Conservation (phyloP, 495 filamentous ascomycete species). For the Penicillium canariense region DNA sequence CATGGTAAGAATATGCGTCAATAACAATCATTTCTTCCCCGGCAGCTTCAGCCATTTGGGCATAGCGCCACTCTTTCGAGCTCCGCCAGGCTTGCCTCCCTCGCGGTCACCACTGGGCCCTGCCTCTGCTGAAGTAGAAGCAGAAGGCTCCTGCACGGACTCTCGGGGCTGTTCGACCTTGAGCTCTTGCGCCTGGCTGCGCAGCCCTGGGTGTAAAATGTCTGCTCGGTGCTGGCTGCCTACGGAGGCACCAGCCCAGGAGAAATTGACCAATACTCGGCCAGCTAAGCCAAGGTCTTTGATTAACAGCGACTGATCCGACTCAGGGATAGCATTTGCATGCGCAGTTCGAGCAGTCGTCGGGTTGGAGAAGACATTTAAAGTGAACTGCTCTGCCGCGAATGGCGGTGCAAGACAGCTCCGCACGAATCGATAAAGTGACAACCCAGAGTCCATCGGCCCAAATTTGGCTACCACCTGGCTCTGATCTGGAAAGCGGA, state of each 20-base stretch:
- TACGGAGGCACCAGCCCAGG: slow-evolving; percentile 64
- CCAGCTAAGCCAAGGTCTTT: slow-evolving; percentile 66
- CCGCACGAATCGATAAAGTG: slow-evolving; percentile 67
- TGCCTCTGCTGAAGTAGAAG: slow-evolving; percentile 27
- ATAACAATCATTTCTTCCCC: slow-evolving; percentile 48
- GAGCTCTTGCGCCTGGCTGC: slow-evolving; percentile 64
- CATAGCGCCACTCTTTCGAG: slow-evolving; percentile 47
- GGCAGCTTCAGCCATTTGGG: slow-evolving; percentile 72
- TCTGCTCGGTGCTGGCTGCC: slow-evolving; percentile 37
- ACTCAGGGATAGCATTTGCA: slow-evolving; percentile 43
- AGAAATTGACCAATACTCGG: slow-evolving; percentile 70
- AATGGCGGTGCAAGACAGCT: slow-evolving; percentile 38
- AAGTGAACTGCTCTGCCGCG: slow-evolving; percentile 44
- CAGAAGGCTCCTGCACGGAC: slow-evolving; percentile 42
- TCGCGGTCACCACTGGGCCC: slow-evolving; percentile 35
- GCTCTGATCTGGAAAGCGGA: slow-evolving; percentile 84
- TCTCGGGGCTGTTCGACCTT: slow-evolving; percentile 50
- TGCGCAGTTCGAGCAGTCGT: slow-evolving; percentile 19
- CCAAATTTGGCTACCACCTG: slow-evolving; percentile 63
- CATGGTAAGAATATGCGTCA: slow-evolving; percentile 1
- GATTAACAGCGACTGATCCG: slow-evolving; percentile 59
- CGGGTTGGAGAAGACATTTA: slow-evolving; percentile 40
- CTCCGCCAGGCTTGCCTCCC: slow-evolving; percentile 39
- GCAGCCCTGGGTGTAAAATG: slow-evolving; percentile 65
- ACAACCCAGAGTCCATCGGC: slow-evolving; percentile 58